phyloP scores from a whole-genome alignment of 1,284 basidiomycete genomes.

The Tylopilus sp. region DNA sequence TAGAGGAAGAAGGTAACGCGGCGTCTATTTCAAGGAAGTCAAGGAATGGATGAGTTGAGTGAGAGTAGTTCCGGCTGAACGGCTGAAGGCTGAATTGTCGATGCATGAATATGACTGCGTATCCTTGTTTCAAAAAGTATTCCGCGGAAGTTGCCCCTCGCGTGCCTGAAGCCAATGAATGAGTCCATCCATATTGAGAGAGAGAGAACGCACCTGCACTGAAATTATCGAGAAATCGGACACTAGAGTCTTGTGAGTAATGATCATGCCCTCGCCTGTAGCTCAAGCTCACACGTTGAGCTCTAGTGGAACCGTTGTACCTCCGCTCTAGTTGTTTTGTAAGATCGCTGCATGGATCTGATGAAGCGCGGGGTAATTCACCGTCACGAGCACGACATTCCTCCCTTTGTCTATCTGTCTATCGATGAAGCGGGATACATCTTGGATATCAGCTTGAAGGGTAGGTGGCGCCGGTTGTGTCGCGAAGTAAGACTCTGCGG shows the following conservation, averaged over 20 bases:
- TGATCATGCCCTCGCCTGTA: conserved; percentile 18
- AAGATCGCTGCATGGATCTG: conserved; percentile 6
- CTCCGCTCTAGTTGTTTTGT: conserved; percentile 69
- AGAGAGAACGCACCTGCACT: conserved; percentile 73
- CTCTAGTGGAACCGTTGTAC: conserved; percentile 93
- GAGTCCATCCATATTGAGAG: background rate
- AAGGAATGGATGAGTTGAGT: conserved; percentile 96
- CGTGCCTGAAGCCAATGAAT: conserved; percentile 56
- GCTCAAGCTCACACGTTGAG: conserved; percentile 82
- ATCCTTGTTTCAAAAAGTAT: conserved; percentile 90
- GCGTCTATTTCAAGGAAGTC: conserved; percentile 85
- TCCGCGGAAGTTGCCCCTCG: conserved; percentile 97
- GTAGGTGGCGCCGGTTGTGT: conserved; percentile 73
- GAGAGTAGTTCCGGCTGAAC: conserved; percentile 95
- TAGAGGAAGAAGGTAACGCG: conserved; percentile 20
- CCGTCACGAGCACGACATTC: conserved; percentile 91
- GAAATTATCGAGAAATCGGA: conserved; percentile 98
- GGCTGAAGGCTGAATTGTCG: conserved; percentile 96
- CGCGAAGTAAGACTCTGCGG: conserved; percentile 83
- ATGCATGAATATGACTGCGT: conserved; percentile 99
- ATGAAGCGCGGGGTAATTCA: conserved; percentile 41
- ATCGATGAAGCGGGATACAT: conserved; percentile 69
- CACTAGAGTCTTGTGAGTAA: conserved; percentile 48
- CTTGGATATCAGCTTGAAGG: conserved; percentile 62
- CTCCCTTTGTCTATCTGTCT: conserved; percentile 60